A percentile compares a stretch with the other conserved stretches of the same genome.
Evolutionary conservation across 2,329 filamentous ascomycete species (phyloP).

Genomic region (Botryotinia narcissicola): DNA sequence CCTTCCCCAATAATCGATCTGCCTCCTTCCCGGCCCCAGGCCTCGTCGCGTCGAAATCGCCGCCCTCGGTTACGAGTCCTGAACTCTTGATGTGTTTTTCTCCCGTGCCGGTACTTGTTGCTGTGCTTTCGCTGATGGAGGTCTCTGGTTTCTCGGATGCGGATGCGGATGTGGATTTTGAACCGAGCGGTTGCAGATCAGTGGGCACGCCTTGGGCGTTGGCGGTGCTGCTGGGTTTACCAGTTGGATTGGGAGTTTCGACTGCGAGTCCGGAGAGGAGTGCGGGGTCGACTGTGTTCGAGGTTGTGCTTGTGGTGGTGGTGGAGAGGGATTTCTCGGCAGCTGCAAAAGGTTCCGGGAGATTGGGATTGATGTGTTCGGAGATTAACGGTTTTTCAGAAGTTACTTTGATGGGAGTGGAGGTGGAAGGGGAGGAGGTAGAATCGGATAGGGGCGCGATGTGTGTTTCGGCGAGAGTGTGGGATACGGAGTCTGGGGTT

Average conservation of each 20-base stretch:
- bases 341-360: neutral
- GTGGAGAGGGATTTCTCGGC: neutral
- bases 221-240: slow-evolving; percentile 30
- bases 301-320: too few species aligned
- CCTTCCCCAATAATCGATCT: slow-evolving; percentile 47
- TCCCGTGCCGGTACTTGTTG: neutral
- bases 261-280: too few species aligned
- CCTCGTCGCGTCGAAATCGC: slow-evolving; percentile 63
- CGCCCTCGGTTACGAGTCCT: slow-evolving; percentile 62
- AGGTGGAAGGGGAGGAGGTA: neutral
- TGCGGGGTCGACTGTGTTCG: too few species aligned
- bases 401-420: neutral
- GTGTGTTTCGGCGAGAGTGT: neutral
- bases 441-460: neutral
- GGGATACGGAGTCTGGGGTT: neutral
- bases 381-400: neutral
- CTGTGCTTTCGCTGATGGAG: neutral
- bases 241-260: too few species aligned
- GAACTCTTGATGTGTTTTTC: slow-evolving; percentile 51
- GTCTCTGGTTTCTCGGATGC: too few species aligned
- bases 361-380: neutral
- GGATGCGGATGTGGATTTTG: too few species aligned
- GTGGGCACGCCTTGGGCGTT: too few species aligned
- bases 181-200: neutral
- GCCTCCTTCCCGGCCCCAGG: slow-evolving; percentile 66